These are phyloP conservation scores for Ganoderma resinaceum DNA, from an alignment of 1,284 basidiomycete genomes.

Conservation along the genomic window DNA sequence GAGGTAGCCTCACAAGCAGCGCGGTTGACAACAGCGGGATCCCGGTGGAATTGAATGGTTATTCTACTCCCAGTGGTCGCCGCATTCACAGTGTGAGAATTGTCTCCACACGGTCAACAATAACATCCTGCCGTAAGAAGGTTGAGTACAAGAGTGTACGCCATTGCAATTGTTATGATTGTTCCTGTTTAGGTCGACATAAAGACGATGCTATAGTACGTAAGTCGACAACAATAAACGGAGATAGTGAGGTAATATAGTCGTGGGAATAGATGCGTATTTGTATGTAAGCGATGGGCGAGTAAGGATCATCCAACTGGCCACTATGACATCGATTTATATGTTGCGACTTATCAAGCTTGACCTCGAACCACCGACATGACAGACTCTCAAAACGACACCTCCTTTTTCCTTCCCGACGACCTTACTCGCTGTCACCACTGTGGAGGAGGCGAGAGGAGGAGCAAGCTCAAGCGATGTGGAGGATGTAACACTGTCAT, in stretches of 20 bases:
- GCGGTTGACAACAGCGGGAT: no score
- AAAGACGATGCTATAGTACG: no score
- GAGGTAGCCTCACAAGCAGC: no score
- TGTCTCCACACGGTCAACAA: no score
- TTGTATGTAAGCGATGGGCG: background rate
- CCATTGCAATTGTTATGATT: no score
- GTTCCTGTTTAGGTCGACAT: no score
- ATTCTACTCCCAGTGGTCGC: no score
- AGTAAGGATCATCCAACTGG: background rate
- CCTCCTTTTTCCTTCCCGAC: slow-evolving; percentile 5
- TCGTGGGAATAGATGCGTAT: background rate
- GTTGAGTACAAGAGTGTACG: no score
- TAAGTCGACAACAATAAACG: no score
- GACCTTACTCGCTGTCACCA: slow-evolving; percentile 11
- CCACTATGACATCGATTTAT: background rate
- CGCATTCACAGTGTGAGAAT: no score
- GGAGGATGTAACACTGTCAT: background rate
- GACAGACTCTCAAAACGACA: background rate
- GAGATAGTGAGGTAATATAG: background rate
- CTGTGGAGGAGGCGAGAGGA: slow-evolving; percentile 9
- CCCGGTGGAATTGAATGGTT: no score
- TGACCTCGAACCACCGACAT: background rate
- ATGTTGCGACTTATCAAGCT: background rate
- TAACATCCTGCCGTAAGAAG: no score
- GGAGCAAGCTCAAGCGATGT: slow-evolving; percentile 12